Evolutionary conservation across 768 basidiomycete genomes (phyloP).

Genomic region (Lentinula detonsa): DNA sequence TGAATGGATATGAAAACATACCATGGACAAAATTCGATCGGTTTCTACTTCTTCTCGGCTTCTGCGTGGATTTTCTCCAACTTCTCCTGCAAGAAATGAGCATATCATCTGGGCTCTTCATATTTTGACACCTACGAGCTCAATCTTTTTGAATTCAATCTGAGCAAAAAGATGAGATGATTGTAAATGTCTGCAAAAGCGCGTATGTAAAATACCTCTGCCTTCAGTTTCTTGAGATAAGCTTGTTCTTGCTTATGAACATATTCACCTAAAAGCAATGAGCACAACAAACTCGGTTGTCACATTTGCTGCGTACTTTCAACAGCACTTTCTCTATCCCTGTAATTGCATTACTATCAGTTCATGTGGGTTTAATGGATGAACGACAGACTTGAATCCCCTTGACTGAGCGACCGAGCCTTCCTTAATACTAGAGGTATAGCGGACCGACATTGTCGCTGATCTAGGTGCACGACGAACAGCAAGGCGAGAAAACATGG

Average conservation of each 20-base stretch:
- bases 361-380: constrained; percentile 10
- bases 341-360: constrained; percentile 24
- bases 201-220: constrained; percentile 33
- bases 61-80: constrained; percentile 6
- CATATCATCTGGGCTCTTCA: neutral
- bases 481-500: constrained; percentile 24
- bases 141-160: constrained; percentile 4
- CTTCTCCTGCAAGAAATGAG: neutral
- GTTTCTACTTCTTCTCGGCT: neutral
- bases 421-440: constrained; percentile 37
- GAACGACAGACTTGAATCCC: constrained; percentile 49
- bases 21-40: neutral
- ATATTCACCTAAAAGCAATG: constrained; percentile 48
- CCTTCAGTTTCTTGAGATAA: constrained; percentile 53
- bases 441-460: constrained; percentile 27
- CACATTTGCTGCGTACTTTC: constrained; percentile 38
- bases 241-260: constrained; percentile 51
- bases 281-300: neutral
- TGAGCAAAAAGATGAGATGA: neutral
- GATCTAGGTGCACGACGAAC: constrained; percentile 36
- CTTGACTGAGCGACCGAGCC: constrained; percentile 57
- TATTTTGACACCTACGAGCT: neutral
- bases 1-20: neutral
- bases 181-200: neutral
- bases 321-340: constrained; percentile 70